phyloP scores from a whole-genome alignment of 257 asterid genomes.

The Solanum appendiculatum region DNA sequence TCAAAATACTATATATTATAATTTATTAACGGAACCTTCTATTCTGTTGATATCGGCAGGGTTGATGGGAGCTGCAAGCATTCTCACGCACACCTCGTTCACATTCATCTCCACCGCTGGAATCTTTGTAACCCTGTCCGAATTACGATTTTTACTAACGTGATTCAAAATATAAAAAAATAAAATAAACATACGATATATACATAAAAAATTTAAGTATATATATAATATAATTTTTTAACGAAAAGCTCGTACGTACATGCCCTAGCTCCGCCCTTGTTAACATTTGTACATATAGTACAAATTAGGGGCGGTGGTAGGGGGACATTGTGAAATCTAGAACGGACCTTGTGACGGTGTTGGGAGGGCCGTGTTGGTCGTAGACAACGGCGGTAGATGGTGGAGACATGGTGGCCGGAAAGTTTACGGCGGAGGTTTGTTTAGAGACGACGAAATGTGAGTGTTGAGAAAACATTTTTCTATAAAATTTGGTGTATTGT shows the following conservation, averaged over 20 bases:
- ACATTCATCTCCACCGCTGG: slow-evolving; percentile 64
- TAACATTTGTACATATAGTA: too few relatives aligned
- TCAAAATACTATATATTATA: too few relatives aligned
- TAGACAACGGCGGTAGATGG: slow-evolving; percentile 83
- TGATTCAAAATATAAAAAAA: too few relatives aligned
- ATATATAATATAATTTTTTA: too few relatives aligned
- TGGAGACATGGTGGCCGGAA: slow-evolving; percentile 60
- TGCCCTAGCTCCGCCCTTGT: too few relatives aligned
- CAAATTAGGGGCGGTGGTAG: background rate
- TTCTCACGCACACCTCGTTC: slow-evolving; percentile 72
- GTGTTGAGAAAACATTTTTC: background rate
- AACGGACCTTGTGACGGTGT: slow-evolving; percentile 33
- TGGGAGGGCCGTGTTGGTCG: slow-evolving; percentile 81
- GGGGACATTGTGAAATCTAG: background rate
- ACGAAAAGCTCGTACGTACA: too few relatives aligned
- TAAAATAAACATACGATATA: too few relatives aligned
- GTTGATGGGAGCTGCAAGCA: slow-evolving; percentile 92
- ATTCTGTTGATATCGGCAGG: slow-evolving; percentile 93
- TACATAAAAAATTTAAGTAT: too few relatives aligned
- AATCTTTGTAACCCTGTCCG: slow-evolving; percentile 43
- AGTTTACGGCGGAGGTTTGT: background rate
- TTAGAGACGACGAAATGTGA: background rate
- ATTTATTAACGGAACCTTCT: slow-evolving; percentile 38
- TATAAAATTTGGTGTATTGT: background rate
- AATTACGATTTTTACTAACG: background rate